Conservation (phyloP, 192 early-diverging fungal genomes). For the Backusella tuberculispora region DNA sequence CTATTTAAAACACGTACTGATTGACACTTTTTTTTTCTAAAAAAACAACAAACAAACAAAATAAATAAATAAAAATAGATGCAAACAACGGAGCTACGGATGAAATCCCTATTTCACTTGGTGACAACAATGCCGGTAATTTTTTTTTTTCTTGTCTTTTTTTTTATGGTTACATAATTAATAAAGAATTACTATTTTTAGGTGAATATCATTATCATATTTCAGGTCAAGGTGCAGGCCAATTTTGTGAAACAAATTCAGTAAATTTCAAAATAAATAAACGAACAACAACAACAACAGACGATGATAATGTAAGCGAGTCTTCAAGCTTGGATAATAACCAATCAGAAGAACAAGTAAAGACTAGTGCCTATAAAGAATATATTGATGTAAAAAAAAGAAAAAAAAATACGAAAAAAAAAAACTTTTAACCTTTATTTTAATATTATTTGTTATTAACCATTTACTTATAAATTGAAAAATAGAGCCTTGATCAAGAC, state of each 20-base stretch:
- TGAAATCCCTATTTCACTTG: neutral
- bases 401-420: no score
- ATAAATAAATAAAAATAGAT: slow-evolving; percentile 12
- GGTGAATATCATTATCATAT: slow-evolving; percentile 28
- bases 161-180: slow-evolving; percentile 1
- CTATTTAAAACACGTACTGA: neutral
- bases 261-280: slow-evolving; percentile 23
- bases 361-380: neutral
- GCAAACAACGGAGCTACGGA: neutral
- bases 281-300: neutral
- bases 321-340: neutral
- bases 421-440: neutral
- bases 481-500: slow-evolving; percentile 19
- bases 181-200: neutral
- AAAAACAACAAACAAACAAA: neutral
- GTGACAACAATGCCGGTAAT: slow-evolving; percentile 6
- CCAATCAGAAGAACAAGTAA: neutral
- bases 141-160: neutral
- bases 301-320: neutral
- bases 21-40: neutral
- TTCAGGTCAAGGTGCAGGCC: neutral
- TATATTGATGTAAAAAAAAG: slow-evolving; percentile 9
- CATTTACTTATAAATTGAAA: neutral
- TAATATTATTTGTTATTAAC: neutral
- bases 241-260: slow-evolving; percentile 21